These are phyloP conservation scores for Pleurotus pulmonarius DNA, from an alignment of 768 basidiomycete genomes.

Conservation along the genomic window DNA sequence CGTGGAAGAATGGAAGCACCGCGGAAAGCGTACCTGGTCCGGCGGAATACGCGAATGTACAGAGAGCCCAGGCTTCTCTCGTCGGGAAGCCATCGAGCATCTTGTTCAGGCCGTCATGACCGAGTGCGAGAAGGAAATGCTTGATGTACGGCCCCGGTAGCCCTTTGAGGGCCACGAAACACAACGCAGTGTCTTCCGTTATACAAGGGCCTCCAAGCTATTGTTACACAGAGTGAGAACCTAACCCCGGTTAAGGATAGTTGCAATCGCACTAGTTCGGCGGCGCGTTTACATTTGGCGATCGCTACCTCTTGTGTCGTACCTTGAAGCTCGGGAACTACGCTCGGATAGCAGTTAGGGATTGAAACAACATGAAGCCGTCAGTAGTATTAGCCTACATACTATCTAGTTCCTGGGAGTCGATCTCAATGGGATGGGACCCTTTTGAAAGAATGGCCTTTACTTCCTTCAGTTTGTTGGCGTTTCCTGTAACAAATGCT, in stretches of 20 bases:
- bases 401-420: constrained; percentile 79
- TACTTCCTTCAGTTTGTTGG: constrained; percentile 89
- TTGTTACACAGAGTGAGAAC: background rate
- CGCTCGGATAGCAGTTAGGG: constrained; percentile 2
- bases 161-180: constrained; percentile 84
- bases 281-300: constrained; percentile 84
- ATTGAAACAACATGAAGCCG: too few species aligned
- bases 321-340: constrained; percentile 94
- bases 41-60: constrained; percentile 92
- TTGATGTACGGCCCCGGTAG: constrained; percentile 99
- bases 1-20: background rate
- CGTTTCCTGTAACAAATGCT: constrained; percentile 96
- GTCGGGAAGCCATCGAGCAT: constrained; percentile 75
- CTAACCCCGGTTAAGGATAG: background rate
- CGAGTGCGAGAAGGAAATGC: constrained; percentile 77
- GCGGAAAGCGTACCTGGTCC: constrained; percentile 54
- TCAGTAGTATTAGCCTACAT: constrained; percentile 34
- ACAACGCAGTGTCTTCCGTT: constrained; percentile 94
- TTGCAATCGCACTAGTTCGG: constrained; percentile 58
- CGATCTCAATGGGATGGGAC: constrained; percentile 65
- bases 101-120: constrained; percentile 87
- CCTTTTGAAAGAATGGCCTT: constrained; percentile 73
- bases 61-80: constrained; percentile 82
- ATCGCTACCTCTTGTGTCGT: constrained; percentile 85
- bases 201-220: constrained; percentile 48